Evolutionary conservation across 768 basidiomycete species (phyloP).

Genomic region (Suillus fuscotomentosus): DNA sequence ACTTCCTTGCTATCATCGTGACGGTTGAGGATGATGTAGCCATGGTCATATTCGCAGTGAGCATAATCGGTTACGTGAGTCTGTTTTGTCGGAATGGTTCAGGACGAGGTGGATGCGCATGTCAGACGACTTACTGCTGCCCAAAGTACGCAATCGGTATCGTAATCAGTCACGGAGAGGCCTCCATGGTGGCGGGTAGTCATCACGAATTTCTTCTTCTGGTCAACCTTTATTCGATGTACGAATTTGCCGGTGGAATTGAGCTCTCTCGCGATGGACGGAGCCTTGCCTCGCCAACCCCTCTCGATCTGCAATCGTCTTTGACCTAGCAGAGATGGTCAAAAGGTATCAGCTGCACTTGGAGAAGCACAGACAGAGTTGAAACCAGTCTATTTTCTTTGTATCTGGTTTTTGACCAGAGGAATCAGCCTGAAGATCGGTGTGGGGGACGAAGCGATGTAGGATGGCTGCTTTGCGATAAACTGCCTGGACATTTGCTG

Average conservation of each 20-base stretch:
- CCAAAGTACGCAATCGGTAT: slow-evolving; percentile 56
- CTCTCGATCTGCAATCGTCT: slow-evolving; percentile 43
- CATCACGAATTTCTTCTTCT: slow-evolving; percentile 56
- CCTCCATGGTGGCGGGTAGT: slow-evolving; percentile 57
- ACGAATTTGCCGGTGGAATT: slow-evolving; percentile 37
- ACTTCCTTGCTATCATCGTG: slow-evolving; percentile 59
- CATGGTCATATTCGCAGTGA: slow-evolving; percentile 72
- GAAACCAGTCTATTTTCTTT: slow-evolving; percentile 51
- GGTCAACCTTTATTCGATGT: slow-evolving; percentile 79
- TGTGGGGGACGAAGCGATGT: slow-evolving; percentile 44
- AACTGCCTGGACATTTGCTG: slow-evolving; percentile 46
- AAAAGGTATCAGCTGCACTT: slow-evolving; percentile 11
- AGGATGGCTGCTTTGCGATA: slow-evolving; percentile 56
- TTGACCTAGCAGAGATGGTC: slow-evolving; percentile 36
- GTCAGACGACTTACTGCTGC: slow-evolving; percentile 16
- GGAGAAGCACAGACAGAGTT: slow-evolving; percentile 46
- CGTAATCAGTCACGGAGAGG: slow-evolving; percentile 55
- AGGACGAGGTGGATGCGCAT: not conserved
- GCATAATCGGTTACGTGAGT: slow-evolving; percentile 37
- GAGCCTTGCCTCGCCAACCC: slow-evolving; percentile 55
- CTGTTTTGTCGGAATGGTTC: slow-evolving; percentile 10
- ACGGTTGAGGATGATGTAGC: slow-evolving; percentile 72
- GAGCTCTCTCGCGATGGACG: slow-evolving; percentile 38
- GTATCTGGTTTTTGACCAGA: slow-evolving; percentile 37
- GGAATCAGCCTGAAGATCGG: slow-evolving; percentile 26